These are phyloP conservation scores for Colletotrichum paranaense DNA, from an alignment of 2,329 filamentous ascomycete genomes.

Conservation along the genomic window DNA sequence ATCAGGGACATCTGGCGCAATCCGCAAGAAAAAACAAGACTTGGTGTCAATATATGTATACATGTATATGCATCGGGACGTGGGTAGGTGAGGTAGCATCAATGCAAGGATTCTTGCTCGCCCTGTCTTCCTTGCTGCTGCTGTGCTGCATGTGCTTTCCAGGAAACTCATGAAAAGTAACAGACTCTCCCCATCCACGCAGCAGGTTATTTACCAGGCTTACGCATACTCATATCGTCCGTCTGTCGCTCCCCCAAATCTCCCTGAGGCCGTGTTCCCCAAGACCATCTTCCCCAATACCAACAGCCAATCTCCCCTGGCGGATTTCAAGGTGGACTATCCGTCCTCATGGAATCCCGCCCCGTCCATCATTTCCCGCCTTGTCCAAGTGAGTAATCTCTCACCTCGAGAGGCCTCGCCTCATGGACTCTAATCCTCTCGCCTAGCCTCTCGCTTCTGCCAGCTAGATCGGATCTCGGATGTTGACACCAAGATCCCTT, in stretches of 20 bases:
- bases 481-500: not conserved
- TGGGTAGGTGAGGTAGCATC: slow-evolving; percentile 1
- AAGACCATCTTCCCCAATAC: no score
- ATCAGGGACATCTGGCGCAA: not conserved
- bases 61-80: not conserved
- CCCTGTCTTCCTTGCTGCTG: slow-evolving; percentile 6
- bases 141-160: not conserved
- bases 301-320: not conserved
- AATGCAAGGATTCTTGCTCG: slow-evolving; percentile 21
- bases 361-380: slow-evolving; percentile 6
- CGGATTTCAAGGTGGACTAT: not conserved
- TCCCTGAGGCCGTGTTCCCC: not conserved
- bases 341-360: not conserved
- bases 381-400: slow-evolving; percentile 4
- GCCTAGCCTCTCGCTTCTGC: not conserved
- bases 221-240: not conserved
- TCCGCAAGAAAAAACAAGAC: not conserved
- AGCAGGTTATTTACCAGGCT: no score
- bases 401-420: not conserved
- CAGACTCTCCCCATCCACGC: not conserved
- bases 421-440: not conserved
- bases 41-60: not conserved
- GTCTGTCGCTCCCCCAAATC: not conserved
- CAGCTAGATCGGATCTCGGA: slow-evolving; percentile 19
- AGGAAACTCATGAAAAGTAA: not conserved